A percentile compares a stretch with the other conserved stretches of the same genome.
Conservation (phyloP, 257 asterid species). For the Orobanche coerulescens region DNA sequence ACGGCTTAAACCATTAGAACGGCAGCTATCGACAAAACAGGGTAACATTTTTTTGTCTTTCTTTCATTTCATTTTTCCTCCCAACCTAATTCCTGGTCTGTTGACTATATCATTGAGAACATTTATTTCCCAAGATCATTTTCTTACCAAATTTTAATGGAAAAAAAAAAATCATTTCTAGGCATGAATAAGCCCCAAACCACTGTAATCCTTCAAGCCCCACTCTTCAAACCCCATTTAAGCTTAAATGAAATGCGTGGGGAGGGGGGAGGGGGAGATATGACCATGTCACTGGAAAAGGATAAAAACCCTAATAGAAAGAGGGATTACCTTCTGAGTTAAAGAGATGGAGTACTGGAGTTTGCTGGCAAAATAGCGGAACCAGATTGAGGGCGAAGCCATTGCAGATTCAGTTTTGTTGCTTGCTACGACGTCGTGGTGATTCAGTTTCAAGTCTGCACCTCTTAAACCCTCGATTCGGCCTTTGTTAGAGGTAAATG, state of each 20-base stretch:
- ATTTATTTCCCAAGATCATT: not conserved
- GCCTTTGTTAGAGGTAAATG: no score
- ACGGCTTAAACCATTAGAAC: not conserved
- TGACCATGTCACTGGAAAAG: not conserved
- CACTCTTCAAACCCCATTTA: not conserved
- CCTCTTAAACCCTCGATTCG: slow-evolving; percentile 26
- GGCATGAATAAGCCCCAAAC: not conserved
- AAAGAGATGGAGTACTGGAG: slow-evolving; percentile 49
- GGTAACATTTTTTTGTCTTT: not conserved
- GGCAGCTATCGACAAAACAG: not conserved
- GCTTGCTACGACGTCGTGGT: not conserved
- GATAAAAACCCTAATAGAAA: not conserved
- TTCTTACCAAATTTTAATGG: slow-evolving; percentile 7
- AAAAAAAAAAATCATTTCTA: no score
- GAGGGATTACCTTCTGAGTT: slow-evolving; percentile 43
- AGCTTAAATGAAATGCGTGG: not conserved
- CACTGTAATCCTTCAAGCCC: not conserved
- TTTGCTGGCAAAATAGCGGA: slow-evolving; percentile 56
- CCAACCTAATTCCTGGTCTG: not conserved
- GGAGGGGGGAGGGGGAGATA: no score
- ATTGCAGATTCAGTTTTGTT: slow-evolving; percentile 22
- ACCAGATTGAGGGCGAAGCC: slow-evolving; percentile 50
- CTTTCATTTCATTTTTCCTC: not conserved
- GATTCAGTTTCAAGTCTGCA: not conserved
- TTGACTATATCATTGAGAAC: slow-evolving; percentile 9